A percentile compares a stretch with the other conserved stretches of the same genome.
Evolutionary conservation across 2,329 filamentous ascomycete genomes (phyloP).

Genomic region (Penicillium sp.): DNA sequence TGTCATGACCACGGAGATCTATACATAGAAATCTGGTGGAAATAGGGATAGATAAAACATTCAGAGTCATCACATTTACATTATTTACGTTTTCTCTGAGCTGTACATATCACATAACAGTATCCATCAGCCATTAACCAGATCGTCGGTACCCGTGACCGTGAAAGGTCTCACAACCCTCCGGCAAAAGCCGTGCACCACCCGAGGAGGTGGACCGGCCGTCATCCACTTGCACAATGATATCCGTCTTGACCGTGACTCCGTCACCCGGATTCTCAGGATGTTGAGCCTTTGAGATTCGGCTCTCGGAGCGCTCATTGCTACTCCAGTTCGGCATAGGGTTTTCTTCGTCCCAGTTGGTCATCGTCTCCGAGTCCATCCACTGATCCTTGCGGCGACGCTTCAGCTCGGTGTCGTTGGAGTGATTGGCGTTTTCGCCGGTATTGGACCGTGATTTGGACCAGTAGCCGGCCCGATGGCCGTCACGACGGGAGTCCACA

Average conservation of each 20-base stretch:
- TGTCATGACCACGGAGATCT: not conserved
- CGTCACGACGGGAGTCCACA: constrained; percentile 24
- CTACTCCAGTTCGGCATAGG: constrained; percentile 7
- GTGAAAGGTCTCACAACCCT: constrained; percentile 8
- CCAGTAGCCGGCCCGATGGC: constrained; percentile 23
- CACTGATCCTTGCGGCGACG: constrained; percentile 13
- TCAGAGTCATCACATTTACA: not conserved
- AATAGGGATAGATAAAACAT: not conserved
- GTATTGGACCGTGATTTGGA: constrained; percentile 18
- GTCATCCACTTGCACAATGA: constrained; percentile 29
- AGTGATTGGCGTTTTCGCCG: constrained; percentile 7
- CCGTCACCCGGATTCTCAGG: constrained; percentile 12
- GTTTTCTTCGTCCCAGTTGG: constrained; percentile 17
- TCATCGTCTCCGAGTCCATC: constrained; percentile 15
- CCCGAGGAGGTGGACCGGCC: constrained; percentile 16
- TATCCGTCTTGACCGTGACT: constrained; percentile 34
- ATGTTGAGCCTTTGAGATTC: constrained; percentile 11
- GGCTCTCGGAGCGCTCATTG: constrained; percentile 13
- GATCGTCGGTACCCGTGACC: not conserved
- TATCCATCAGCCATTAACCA: not conserved
- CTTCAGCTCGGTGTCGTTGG: constrained; percentile 19
- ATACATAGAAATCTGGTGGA: no score
- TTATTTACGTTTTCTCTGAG: not conserved
- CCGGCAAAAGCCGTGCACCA: constrained; percentile 16
- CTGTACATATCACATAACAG: not conserved